Evolutionary conservation across 345 rosid genomes (phyloP), one percentile per base, ranked within the genome.

Genomic region (Lenwebbia sp.): DNA sequence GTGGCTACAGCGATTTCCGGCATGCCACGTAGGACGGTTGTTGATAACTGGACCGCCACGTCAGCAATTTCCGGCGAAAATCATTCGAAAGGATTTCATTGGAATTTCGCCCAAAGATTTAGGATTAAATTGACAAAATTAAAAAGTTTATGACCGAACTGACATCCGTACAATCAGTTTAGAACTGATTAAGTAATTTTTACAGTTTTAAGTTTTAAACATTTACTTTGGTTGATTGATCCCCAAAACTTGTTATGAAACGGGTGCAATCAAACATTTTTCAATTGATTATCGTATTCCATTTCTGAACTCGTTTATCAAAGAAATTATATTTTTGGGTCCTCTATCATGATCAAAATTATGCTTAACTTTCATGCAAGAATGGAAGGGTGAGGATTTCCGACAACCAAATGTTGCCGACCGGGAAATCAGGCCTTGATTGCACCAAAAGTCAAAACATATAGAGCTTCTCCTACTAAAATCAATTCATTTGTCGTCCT

Each of bases 381-480:
- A 62, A 62, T 15, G 76, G 33, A 30, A 15, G 76, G 76, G 40
- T 62, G 78, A 70, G 78, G 78, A 19, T 70, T 70, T 70, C 78
- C 47, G 47, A 70, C 47, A 33, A 37, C 14, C 26, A 33, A 33
- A 9, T 70, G 78, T 70, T 37, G 47, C 76, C 78, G 78, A 70
- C 78, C 78, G 78, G 78, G 78, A 70, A 70, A 70, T 70, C 78
- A 70, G 78, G 78, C 78, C 47, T 70, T 70, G 78, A 37, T 70
- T 70, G 78, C 78, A 70, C 78, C 78, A 70, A 70, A 70, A 70
- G 78, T 70, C 78, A 70, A 70, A 70, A 37, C 78, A 70, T 33
- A 37, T 19, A 5, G 78, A 37, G 13, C 26, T 19, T 7, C 47
- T 4, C 78, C 78, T 33, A 33, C 44, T 33, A 33, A 6, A 70